Conservation (phyloP, 1,139 yeast genomes). For the Taphrina betulina region DNA sequence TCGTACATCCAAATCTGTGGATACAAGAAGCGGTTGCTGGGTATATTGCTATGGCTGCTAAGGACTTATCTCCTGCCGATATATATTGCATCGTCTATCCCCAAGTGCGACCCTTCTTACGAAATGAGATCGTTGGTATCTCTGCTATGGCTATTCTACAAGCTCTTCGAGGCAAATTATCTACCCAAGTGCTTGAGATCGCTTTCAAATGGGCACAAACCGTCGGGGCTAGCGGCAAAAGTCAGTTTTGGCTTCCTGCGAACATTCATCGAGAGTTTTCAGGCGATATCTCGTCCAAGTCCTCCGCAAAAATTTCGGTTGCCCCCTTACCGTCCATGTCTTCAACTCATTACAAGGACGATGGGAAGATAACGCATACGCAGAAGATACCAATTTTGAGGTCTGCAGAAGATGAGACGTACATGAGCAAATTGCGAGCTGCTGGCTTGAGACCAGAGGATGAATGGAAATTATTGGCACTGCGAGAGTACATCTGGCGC, state of each 20-base stretch:
- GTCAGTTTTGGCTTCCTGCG: slow-evolving; percentile 73
- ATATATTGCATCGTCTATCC: slow-evolving; percentile 81
- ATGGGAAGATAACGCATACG: slow-evolving; percentile 36
- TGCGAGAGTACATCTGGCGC: slow-evolving; percentile 66
- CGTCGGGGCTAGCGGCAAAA: slow-evolving; percentile 50
- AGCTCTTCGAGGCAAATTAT: slow-evolving; percentile 63
- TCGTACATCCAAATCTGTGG: slow-evolving; percentile 86
- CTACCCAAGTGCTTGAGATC: slow-evolving; percentile 64
- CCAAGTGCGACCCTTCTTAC: slow-evolving; percentile 69
- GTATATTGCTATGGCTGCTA: slow-evolving; percentile 62
- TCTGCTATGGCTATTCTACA: slow-evolving; percentile 52
- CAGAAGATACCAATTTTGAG: slow-evolving; percentile 32
- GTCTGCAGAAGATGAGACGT: slow-evolving; percentile 56
- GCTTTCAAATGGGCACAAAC: slow-evolving; percentile 71
- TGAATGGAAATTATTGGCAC: slow-evolving; percentile 74
- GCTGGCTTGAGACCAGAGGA: slow-evolving; percentile 72
- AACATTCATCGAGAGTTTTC: slow-evolving; percentile 5
- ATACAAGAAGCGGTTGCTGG: slow-evolving; percentile 65
- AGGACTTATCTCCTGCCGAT: slow-evolving; percentile 70
- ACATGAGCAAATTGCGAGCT: slow-evolving; percentile 67
- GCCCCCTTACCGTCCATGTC: background rate
- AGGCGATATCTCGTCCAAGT: background rate
- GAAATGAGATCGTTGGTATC: slow-evolving; percentile 69
- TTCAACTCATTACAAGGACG: background rate
- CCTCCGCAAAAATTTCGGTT: background rate